Evolutionary conservation across 1,139 yeast species (phyloP).

Genomic region (Yamadazyma dendronema): DNA sequence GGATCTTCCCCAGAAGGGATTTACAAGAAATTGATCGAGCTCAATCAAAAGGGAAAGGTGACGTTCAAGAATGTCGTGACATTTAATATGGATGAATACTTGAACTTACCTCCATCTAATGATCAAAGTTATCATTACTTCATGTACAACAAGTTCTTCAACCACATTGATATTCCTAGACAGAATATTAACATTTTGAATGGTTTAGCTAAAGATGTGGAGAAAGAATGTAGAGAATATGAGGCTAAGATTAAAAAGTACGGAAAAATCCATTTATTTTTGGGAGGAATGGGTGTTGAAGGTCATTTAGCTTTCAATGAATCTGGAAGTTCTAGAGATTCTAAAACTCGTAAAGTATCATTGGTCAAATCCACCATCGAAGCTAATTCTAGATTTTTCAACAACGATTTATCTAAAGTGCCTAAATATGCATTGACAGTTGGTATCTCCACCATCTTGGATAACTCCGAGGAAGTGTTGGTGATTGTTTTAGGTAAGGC

Average conservation of each 20-base stretch:
- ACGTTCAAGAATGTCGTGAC: conserved; percentile 57
- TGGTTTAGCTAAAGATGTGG: conserved; percentile 49
- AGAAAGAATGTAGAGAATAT: conserved; percentile 48
- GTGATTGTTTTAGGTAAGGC: conserved; percentile 47
- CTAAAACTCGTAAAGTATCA: conserved; percentile 48
- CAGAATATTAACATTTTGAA: conserved; percentile 57
- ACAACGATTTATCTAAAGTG: conserved; percentile 45
- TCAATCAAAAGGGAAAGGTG: conserved; percentile 44
- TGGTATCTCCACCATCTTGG: conserved; percentile 62
- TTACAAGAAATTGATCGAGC: conserved; percentile 46
- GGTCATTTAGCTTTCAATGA: conserved; percentile 68
- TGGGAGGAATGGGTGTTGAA: conserved; percentile 66
- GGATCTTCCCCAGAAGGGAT: conserved; percentile 67
- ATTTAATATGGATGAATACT: conserved; percentile 64
- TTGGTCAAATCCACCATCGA: conserved; percentile 53
- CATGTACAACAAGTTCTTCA: conserved; percentile 58
- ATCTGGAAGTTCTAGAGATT: conserved; percentile 50
- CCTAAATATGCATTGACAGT: conserved; percentile 57
- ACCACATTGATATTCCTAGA: conserved; percentile 56
- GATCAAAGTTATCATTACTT: conserved; percentile 60
- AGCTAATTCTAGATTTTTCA: conserved; percentile 59
- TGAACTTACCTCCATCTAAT: conserved; percentile 48
- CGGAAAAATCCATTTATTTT: conserved; percentile 55
- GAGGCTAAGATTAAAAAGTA: conserved; percentile 49
- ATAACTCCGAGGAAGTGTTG: conserved; percentile 53